These are phyloP conservation scores for Raffaelea deltoideospora DNA, from an alignment of 2,329 filamentous ascomycete genomes.

Conservation along the genomic window DNA sequence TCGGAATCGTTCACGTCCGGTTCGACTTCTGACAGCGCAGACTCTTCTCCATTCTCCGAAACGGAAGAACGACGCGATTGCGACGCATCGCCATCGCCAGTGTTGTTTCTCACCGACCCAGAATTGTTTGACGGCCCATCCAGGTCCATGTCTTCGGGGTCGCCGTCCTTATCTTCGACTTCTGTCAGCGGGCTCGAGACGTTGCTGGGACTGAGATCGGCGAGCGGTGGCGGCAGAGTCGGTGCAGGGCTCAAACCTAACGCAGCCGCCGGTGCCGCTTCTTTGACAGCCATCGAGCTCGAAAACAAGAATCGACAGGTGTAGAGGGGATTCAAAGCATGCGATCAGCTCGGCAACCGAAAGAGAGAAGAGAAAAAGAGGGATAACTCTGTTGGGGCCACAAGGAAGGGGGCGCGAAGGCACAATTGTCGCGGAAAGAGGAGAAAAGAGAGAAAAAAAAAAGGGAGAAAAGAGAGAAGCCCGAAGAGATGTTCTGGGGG, in stretches of 20 bases:
- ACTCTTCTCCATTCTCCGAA: slow-evolving; percentile 18
- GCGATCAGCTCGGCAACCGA: not conserved
- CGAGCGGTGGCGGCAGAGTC: slow-evolving; percentile 18
- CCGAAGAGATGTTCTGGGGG: too few relatives aligned
- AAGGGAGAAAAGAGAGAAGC: not conserved
- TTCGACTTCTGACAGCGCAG: slow-evolving; percentile 38
- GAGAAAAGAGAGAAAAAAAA: slow-evolving; percentile 1
- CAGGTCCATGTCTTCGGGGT: slow-evolving; percentile 47
- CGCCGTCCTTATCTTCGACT: slow-evolving; percentile 64
- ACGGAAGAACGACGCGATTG: too few relatives aligned
- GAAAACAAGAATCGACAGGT: too few relatives aligned
- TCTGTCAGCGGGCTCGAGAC: slow-evolving; percentile 88
- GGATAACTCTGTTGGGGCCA: too few relatives aligned
- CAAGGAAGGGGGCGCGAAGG: too few relatives aligned
- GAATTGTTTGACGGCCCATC: slow-evolving; percentile 17
- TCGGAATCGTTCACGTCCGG: slow-evolving; percentile 49
- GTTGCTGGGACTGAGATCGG: slow-evolving; percentile 48
- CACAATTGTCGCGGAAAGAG: too few relatives aligned
- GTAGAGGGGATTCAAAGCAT: too few relatives aligned
- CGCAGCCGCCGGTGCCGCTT: slow-evolving; percentile 23
- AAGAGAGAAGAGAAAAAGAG: not conserved
- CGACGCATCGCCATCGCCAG: not conserved
- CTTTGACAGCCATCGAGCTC: slow-evolving; percentile 38
- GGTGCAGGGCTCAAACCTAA: slow-evolving; percentile 31
- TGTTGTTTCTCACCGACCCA: slow-evolving; percentile 5